Evolutionary conservation across 257 asterid genomes (phyloP), one percentile per base, ranked within the genome.

Genomic region (Handroanthus guayacan): DNA sequence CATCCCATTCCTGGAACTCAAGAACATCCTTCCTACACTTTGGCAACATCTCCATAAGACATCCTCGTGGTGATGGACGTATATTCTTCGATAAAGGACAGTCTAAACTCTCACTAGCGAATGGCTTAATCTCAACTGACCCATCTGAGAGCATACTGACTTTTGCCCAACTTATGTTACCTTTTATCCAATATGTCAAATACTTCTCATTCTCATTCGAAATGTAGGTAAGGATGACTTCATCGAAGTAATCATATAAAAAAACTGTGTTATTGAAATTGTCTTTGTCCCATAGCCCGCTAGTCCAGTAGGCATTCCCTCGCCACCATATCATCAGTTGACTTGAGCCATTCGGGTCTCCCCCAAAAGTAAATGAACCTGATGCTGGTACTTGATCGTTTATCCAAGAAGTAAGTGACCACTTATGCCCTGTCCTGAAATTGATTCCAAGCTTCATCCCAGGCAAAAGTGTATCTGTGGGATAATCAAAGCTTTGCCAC

Each of bases 351-450:
- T 69, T 77, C 12, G 47, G 55, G 55, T 77, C 72, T 47, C 44
- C 76, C 69, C 81, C 75, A 10, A 82, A 50, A 62, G 86, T 56
- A 63, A 82, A 69, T 2, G 83, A 78, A 1, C 86, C 83, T 45
- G 83, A 74, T 11, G 75, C 63, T 34, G 86, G 81, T 20, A 6
- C 36, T 6, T 61, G 48, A n/a, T 74, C 43, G 45, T 45, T 78
- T 69, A 11, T 38, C 83, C 86, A 74, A 67, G 83, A 50, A 68
- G 81, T 74, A 39, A 74, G 77, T 11, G 71, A 74, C 86, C 81
- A 82, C 18, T 8, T 41, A 68, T 69, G 83, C 52, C 86, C 83
- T 16, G 81, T 78, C 67, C 48, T 52, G 67, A 78, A 69, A 69
- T 74, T 64, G 41, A 74, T n/a, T n/a, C 81, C 81, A 5, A 78